Evolutionary conservation across 257 asterid genomes (phyloP).

Genomic region (Primulina eburnea): DNA sequence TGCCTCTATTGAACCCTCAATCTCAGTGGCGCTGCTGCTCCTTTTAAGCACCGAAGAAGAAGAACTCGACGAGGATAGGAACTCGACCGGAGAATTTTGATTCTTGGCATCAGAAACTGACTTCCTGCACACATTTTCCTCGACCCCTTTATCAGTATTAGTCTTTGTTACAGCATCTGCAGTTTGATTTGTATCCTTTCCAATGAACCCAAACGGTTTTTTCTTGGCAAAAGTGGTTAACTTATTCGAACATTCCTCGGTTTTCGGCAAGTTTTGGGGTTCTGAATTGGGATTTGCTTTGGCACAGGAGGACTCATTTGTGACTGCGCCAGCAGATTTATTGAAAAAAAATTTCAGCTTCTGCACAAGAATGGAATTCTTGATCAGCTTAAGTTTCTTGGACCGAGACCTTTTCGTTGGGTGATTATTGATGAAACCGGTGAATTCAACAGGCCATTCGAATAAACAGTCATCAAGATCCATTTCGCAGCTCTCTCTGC

Average conservation of each 20-base stretch:
- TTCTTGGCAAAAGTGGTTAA: slow-evolving; percentile 31
- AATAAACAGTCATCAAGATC: background rate
- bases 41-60: slow-evolving; percentile 50
- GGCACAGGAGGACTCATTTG: slow-evolving; percentile 3
- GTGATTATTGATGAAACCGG: background rate
- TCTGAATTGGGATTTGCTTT: slow-evolving; percentile 20
- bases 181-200: slow-evolving; percentile 40
- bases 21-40: slow-evolving; percentile 66
- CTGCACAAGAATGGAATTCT: slow-evolving; percentile 22
- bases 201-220: slow-evolving; percentile 31
- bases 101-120: slow-evolving; percentile 77
- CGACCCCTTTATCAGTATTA: slow-evolving; percentile 30
- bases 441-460: background rate
- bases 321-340: background rate
- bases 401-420: slow-evolving; percentile 12
- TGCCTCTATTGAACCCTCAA: slow-evolving; percentile 70
- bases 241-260: slow-evolving; percentile 18
- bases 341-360: slow-evolving; percentile 33
- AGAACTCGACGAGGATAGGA: slow-evolving; percentile 37
- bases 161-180: slow-evolving; percentile 38
- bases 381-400: slow-evolving; percentile 34
- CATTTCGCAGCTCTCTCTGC: background rate
- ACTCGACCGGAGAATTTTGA: slow-evolving; percentile 50
- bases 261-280: background rate
- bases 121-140: slow-evolving; percentile 45